Evolutionary conservation across 2,329 filamentous ascomycete species (phyloP).

Genomic region (Cytospora leucostoma): DNA sequence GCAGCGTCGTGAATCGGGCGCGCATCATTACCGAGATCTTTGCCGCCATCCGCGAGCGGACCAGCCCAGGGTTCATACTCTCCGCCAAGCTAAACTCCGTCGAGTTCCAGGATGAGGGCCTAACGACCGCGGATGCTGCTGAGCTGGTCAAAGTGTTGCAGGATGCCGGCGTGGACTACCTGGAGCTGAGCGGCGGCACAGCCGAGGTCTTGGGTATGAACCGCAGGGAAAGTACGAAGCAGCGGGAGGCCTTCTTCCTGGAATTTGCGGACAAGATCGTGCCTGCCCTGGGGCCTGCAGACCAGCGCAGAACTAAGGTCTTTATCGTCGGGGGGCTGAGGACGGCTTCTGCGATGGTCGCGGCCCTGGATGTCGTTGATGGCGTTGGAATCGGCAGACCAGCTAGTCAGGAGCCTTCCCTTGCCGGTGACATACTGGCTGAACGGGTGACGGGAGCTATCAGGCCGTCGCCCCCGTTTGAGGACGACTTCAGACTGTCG

Average conservation of each 20-base stretch:
- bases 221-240: constrained; percentile 56
- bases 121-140: constrained; percentile 52
- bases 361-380: constrained; percentile 57
- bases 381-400: constrained; percentile 58
- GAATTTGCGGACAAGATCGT: constrained; percentile 59
- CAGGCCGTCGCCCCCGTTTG: constrained; percentile 1
- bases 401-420: constrained; percentile 37
- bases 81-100: constrained; percentile 60
- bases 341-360: constrained; percentile 57
- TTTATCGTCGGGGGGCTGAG: constrained; percentile 63
- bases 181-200: constrained; percentile 62
- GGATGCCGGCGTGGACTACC: constrained; percentile 52
- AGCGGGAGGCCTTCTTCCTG: constrained; percentile 61
- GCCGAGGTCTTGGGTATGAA: constrained; percentile 56
- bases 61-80: constrained; percentile 43
- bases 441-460: constrained; percentile 28
- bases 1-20: constrained; percentile 46
- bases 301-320: constrained; percentile 51
- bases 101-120: constrained; percentile 56
- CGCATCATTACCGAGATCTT: constrained; percentile 49
- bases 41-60: constrained; percentile 37
- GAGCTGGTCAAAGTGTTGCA: constrained; percentile 51
- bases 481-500: not conserved
- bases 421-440: constrained; percentile 36
- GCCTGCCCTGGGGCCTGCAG: constrained; percentile 36